Percentiles rank a stretch among this genome's conserved stretches.
phyloP scores from a whole-genome alignment of 208 protist species.

The Wallacemonas rigidus region DNA sequence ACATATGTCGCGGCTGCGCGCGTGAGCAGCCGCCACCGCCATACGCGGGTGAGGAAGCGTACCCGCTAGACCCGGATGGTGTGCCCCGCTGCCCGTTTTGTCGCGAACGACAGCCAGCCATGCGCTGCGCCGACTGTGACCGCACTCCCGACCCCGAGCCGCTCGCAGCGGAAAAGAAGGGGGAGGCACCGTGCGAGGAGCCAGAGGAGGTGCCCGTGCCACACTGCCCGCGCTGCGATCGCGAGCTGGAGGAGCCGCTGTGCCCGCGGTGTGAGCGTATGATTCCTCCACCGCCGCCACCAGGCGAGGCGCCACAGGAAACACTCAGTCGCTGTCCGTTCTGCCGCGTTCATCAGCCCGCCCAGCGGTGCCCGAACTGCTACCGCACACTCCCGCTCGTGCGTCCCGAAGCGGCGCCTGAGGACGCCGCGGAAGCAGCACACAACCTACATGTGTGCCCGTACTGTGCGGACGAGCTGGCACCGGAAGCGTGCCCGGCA shows the following conservation, averaged over 20 bases:
- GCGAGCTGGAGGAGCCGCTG: constrained; percentile 10
- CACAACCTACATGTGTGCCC: neutral
- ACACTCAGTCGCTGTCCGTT: constrained; percentile 13
- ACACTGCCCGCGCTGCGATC: constrained; percentile 20
- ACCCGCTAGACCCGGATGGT: constrained; percentile 1
- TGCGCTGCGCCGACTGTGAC: constrained; percentile 15
- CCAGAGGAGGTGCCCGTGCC: constrained; percentile 16
- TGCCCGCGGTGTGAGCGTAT: constrained; percentile 7
- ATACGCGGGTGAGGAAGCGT: constrained; percentile 7
- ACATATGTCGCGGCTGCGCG: neutral
- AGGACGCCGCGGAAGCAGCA: neutral
- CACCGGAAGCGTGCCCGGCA: neutral
- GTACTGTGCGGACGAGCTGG: neutral
- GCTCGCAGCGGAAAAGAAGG: neutral
- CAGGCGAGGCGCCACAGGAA: constrained; percentile 3
- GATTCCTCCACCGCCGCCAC: constrained; percentile 12
- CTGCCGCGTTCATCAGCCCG: constrained; percentile 16
- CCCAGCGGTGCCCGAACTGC: constrained; percentile 5
- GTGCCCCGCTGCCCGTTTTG: constrained; percentile 19
- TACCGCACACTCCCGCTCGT: constrained; percentile 10
- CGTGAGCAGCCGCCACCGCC: constrained; percentile 14
- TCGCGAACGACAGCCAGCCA: constrained; percentile 8
- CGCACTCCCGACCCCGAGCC: neutral
- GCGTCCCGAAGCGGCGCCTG: constrained; percentile 4
- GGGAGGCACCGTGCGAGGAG: constrained; percentile 1